Evolutionary conservation across 1,284 basidiomycete species (phyloP), one percentile per base, ranked within the genome.

Genomic region (Ustilago trichophora): DNA sequence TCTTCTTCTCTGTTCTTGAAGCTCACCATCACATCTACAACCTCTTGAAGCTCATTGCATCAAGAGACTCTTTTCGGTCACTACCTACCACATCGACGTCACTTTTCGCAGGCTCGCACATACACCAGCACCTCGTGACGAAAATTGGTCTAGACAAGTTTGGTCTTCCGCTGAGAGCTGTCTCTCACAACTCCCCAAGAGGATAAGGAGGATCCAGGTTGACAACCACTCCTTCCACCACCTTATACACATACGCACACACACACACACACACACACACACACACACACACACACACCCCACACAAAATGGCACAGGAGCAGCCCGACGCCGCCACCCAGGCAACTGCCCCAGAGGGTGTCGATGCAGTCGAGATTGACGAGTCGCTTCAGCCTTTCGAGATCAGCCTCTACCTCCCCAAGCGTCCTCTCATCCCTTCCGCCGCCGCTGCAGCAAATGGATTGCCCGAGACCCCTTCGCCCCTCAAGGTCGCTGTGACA

Each of bases 401-500:
- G 53, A 72, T 80, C 38, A 52, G 53, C 46, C 72, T 80, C n/a
- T 56, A 75, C 52, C 71, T 80, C 13, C 78, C 78, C 12, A 59
- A 46, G 34, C 66, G 79, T 45, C 78, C 78, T 13, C 64, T 80
- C 35, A 66, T 81, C 24, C 77, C 79, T 25, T 69, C 73, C 16
- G 53, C 60, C 26, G 48, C 58, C 12, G 73, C 56, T 40, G 49
- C 52, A 13, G 38, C 65, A 37, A 50, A 64, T n/a, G 77, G 79
- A 22, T 59, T 80, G 19, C 79, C 79, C 19, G 74, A 75, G 18
- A 77, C 74, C 15, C 77, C 78, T 15, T 68, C 67, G 38, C 76
- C 79, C 5, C 75, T 81, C 47, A 70, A 65, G 35, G 66, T 80
- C 9, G 75, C 75, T 33, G 76, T 81, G 18, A 76, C 74, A 32